Evolutionary conservation across 148 eudicot genomes (phyloP).

Genomic region (Chenopodium suecicum): DNA sequence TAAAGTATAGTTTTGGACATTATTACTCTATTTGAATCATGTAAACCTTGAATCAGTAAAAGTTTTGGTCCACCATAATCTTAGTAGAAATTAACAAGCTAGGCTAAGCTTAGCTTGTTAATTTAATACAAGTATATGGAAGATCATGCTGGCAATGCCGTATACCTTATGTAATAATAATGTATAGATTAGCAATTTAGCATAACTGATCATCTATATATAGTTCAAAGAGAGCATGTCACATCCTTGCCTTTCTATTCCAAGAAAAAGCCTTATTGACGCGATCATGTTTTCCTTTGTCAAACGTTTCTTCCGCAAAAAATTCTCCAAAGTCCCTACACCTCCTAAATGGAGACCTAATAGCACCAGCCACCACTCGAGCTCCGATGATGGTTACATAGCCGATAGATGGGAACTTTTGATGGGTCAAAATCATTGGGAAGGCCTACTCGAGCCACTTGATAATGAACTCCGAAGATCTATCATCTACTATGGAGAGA

Average conservation of each 20-base stretch:
- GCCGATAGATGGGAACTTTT: slow-evolving; percentile 64
- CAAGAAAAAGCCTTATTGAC: not conserved
- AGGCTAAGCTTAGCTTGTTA: not conserved
- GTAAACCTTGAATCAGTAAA: not conserved
- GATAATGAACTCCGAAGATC: slow-evolving; percentile 63
- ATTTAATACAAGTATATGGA: not conserved
- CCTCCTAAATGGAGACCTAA: slow-evolving; percentile 14
- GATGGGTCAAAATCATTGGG: slow-evolving; percentile 66
- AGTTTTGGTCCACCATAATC: not conserved
- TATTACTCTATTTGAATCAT: not conserved
- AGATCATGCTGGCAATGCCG: slow-evolving; percentile 2
- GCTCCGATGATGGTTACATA: slow-evolving; percentile 25
- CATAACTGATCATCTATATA: not conserved
- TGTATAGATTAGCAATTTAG: not conserved
- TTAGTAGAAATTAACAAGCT: not conserved
- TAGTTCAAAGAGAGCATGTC: not conserved
- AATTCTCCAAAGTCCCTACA: slow-evolving; percentile 15
- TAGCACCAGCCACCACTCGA: not conserved
- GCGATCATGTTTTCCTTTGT: slow-evolving; percentile 1
- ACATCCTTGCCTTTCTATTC: not conserved
- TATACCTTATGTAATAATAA: not conserved
- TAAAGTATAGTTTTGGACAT: too few relatives aligned
- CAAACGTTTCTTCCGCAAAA: slow-evolving; percentile 9
- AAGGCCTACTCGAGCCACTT: slow-evolving; percentile 55
- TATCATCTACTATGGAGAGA: slow-evolving; percentile 74